Percentiles rank a stretch among this genome's conserved stretches.
Evolutionary conservation across 2,329 filamentous ascomycete species (phyloP).

Genomic region (Nakataea oryzae): DNA sequence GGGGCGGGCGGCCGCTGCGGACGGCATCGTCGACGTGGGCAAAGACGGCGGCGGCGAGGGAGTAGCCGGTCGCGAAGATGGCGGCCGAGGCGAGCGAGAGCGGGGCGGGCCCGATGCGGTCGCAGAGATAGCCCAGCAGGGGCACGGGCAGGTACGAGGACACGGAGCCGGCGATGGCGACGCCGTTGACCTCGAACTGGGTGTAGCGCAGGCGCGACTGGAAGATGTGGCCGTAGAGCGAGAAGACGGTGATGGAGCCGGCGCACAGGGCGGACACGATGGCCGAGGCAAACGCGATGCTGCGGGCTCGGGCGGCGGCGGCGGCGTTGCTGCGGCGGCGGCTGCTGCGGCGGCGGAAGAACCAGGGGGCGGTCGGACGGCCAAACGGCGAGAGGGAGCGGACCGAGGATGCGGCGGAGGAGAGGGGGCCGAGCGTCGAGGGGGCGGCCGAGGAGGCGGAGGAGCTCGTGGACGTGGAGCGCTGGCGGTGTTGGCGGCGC

Average conservation of each 20-base stretch:
- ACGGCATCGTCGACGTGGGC: slow-evolving; percentile 22
- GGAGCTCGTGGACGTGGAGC: background rate
- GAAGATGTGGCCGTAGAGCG: slow-evolving; percentile 85
- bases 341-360: slow-evolving; percentile 3
- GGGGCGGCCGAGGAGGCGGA: background rate
- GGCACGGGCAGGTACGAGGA: slow-evolving; percentile 90
- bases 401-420: background rate
- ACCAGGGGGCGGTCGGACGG: background rate
- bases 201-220: slow-evolving; percentile 78
- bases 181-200: slow-evolving; percentile 84
- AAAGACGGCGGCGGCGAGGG: slow-evolving; percentile 74
- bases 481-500: background rate
- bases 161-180: slow-evolving; percentile 78
- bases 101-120: slow-evolving; percentile 71
- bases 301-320: slow-evolving; percentile 22
- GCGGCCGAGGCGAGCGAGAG: slow-evolving; percentile 62
- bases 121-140: slow-evolving; percentile 81
- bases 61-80: slow-evolving; percentile 73
- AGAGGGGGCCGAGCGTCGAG: slow-evolving; percentile 1
- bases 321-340: slow-evolving; percentile 2
- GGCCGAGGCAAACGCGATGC: slow-evolving; percentile 41
- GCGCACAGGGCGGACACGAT: slow-evolving; percentile 61
- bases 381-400: background rate
- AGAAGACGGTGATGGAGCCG: slow-evolving; percentile 87
- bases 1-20: slow-evolving; percentile 1